A percentile compares a stretch with the other conserved stretches of the same genome.
These are phyloP conservation scores for Castanea crenata DNA, from an alignment of 306 rosid species.

Conservation along the genomic window DNA sequence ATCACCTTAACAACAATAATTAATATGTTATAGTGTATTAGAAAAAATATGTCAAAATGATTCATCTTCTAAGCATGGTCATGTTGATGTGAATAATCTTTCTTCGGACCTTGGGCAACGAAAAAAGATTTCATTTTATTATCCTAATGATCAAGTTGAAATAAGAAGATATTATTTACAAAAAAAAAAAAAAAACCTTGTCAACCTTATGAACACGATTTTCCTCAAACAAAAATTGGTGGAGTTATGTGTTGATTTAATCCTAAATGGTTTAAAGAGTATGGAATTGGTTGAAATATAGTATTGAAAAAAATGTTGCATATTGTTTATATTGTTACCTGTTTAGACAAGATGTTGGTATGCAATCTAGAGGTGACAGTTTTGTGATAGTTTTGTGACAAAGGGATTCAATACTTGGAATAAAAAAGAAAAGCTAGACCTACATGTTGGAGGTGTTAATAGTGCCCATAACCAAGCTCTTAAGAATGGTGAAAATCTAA, in stretches of 20 bases:
- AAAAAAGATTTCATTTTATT: no score
- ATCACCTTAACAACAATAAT: no score
- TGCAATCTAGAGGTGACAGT: not conserved
- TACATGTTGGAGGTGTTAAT: not conserved
- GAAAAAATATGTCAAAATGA: no score
- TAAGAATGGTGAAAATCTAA: not conserved
- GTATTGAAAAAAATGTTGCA: not conserved
- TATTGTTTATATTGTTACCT: conserved; percentile 3
- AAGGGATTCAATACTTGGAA: not conserved
- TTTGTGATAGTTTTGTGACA: not conserved
- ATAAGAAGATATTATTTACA: no score
- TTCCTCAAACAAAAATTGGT: not conserved
- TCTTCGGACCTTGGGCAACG: no score
- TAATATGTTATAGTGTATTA: no score
- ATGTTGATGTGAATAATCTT: no score
- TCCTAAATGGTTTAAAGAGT: not conserved
- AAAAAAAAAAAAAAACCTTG: not conserved
- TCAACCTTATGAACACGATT: not conserved
- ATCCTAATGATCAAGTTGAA: no score
- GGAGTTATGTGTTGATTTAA: not conserved
- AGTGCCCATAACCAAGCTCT: not conserved
- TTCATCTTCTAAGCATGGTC: no score
- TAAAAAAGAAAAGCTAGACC: not conserved
- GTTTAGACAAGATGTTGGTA: not conserved
- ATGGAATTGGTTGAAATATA: not conserved